These are phyloP conservation scores for Asterophora parasitica DNA, from an alignment of 768 basidiomycete genomes.

Conservation along the genomic window DNA sequence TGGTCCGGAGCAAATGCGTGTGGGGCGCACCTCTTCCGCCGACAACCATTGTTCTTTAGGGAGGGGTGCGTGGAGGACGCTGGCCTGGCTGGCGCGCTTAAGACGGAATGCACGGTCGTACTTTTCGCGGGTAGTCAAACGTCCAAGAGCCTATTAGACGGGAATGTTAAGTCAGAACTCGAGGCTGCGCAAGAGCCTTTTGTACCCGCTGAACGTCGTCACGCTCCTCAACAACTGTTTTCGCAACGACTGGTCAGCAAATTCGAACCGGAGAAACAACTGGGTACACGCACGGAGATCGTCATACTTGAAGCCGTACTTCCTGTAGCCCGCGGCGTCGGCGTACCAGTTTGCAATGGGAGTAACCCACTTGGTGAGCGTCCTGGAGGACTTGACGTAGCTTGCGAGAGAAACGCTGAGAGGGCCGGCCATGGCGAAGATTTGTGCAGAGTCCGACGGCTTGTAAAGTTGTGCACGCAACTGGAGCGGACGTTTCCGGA, in stretches of 20 bases:
- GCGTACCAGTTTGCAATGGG: slow-evolving; percentile 85
- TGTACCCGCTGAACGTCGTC: slow-evolving; percentile 73
- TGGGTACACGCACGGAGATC: slow-evolving; percentile 71
- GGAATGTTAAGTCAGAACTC: slow-evolving; percentile 3
- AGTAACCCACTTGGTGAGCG: slow-evolving; percentile 62
- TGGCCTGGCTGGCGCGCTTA: slow-evolving; percentile 77
- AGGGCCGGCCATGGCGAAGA: slow-evolving; percentile 48
- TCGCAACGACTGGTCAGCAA: slow-evolving; percentile 8
- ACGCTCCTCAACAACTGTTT: slow-evolving; percentile 71
- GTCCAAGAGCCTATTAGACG: slow-evolving; percentile 64
- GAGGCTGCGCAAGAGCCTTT: neutral
- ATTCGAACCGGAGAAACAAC: slow-evolving; percentile 10
- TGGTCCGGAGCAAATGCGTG: neutral
- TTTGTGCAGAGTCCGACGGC: neutral
- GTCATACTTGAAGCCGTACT: slow-evolving; percentile 88
- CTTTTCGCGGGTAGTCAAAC: slow-evolving; percentile 70
- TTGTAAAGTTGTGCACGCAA: slow-evolving; percentile 8
- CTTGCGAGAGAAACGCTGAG: slow-evolving; percentile 76
- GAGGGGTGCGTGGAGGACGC: slow-evolving; percentile 73
- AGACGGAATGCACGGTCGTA: slow-evolving; percentile 93
- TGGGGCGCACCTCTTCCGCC: slow-evolving; percentile 59
- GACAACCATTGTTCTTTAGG: slow-evolving; percentile 79
- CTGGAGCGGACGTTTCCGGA: slow-evolving; percentile 35
- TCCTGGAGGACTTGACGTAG: slow-evolving; percentile 62
- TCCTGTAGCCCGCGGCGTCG: slow-evolving; percentile 74